Percentiles rank a stretch among this genome's conserved stretches.
Evolutionary conservation across 2,329 filamentous ascomycete genomes (phyloP).

Genomic region (Pseudogymnoascus sp.): DNA sequence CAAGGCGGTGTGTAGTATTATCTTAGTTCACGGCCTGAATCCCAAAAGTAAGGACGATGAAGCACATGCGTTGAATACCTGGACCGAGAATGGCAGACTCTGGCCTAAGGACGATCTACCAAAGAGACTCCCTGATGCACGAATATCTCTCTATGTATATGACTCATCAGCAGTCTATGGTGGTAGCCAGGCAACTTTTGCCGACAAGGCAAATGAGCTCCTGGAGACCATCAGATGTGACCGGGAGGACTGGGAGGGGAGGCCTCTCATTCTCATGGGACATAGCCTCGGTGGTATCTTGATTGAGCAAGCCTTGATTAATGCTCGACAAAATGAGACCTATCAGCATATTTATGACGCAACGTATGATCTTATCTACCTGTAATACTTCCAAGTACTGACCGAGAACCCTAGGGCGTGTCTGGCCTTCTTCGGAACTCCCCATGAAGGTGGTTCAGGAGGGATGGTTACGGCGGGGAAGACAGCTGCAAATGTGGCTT

Average conservation of each 20-base stretch:
- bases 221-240: conserved; percentile 18
- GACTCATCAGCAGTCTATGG: conserved; percentile 19
- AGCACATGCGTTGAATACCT: conserved; percentile 24
- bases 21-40: conserved; percentile 23
- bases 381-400: background rate
- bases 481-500: conserved; percentile 16
- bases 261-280: conserved; percentile 18
- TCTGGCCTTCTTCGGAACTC: conserved; percentile 24
- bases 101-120: conserved; percentile 25
- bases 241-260: conserved; percentile 12
- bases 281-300: conserved; percentile 22
- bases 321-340: conserved; percentile 19
- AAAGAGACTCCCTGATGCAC: conserved; percentile 16
- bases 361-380: background rate
- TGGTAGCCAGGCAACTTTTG: conserved; percentile 17
- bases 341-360: conserved; percentile 10
- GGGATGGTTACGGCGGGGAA: conserved; percentile 17
- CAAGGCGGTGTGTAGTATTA: conserved; percentile 14
- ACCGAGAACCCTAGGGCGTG: conserved; percentile 19
- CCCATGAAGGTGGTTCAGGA: conserved; percentile 17
- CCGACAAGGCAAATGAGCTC: conserved; percentile 20
- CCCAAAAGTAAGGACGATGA: conserved; percentile 17
- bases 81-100: conserved; percentile 19
- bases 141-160: conserved; percentile 24
- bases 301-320: conserved; percentile 26